phyloP scores from a whole-genome alignment of 371 early-diverging fungal species.

The Apophysomyces sp. region DNA sequence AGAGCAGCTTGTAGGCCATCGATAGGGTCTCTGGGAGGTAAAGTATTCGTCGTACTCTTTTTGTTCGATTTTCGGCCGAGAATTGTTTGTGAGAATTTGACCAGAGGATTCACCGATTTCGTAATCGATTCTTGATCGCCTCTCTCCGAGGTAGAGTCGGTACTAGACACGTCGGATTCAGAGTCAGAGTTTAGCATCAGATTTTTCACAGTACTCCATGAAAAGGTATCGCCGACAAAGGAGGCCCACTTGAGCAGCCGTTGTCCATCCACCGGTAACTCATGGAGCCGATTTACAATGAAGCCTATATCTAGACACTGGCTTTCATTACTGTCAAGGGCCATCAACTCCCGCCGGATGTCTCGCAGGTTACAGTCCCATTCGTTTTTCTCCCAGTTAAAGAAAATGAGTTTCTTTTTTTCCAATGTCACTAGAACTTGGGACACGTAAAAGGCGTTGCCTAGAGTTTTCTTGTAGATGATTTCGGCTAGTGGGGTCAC shows the following conservation, averaged over 20 bases:
- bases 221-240: constrained; percentile 45
- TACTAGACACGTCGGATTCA: constrained; percentile 28
- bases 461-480: constrained; percentile 33
- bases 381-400: constrained; percentile 46
- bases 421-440: constrained; percentile 38
- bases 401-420: constrained; percentile 44
- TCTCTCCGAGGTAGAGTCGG: not conserved
- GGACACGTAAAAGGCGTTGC: constrained; percentile 42
- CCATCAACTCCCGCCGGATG: constrained; percentile 25
- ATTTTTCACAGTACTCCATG: constrained; percentile 40
- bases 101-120: not conserved
- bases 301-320: constrained; percentile 36
- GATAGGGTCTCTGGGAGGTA: constrained; percentile 27
- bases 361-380: constrained; percentile 42
- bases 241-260: constrained; percentile 41
- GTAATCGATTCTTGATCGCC: not conserved
- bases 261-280: constrained; percentile 36
- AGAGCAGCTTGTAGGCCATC: constrained; percentile 44
- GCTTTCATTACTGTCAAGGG: constrained; percentile 13
- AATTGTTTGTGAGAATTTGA: not conserved
- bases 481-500: constrained; percentile 31
- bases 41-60: not conserved
- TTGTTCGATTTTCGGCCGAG: not conserved
- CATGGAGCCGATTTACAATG: constrained; percentile 28
- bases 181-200: constrained; percentile 35